Evolutionary conservation across 2,329 filamentous ascomycete genomes (phyloP).

Genomic region (Ophidiomyces ophidiicola): DNA sequence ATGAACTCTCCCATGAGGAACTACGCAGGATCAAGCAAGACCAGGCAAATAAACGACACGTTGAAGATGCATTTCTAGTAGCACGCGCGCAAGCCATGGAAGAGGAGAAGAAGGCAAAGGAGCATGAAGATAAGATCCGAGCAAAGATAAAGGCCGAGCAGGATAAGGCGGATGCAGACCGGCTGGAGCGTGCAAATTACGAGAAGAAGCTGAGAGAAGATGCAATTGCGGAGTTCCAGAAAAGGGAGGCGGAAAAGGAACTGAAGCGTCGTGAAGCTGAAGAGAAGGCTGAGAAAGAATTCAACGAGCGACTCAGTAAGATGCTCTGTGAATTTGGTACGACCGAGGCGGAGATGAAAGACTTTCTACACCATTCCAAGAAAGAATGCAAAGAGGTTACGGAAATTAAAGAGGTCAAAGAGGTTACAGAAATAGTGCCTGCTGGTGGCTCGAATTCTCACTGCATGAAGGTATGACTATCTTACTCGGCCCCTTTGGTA

Average conservation of each 20-base stretch:
- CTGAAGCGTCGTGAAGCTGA: conserved; percentile 39
- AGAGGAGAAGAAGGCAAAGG: conserved; percentile 29
- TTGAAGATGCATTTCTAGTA: conserved; percentile 18
- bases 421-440: conserved; percentile 21
- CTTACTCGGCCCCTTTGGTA: neutral
- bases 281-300: conserved; percentile 43
- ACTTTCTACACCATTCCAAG: conserved; percentile 39
- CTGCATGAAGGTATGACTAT: conserved; percentile 30
- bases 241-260: conserved; percentile 38
- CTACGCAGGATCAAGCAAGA: conserved; percentile 25
- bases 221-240: conserved; percentile 43
- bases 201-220: conserved; percentile 37
- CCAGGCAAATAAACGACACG: conserved; percentile 15
- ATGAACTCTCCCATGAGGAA: conserved; percentile 25
- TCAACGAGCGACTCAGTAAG: conserved; percentile 27
- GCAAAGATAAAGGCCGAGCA: conserved; percentile 24
- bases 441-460: too few relatives aligned
- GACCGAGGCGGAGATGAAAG: conserved; percentile 33
- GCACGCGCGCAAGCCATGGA: conserved; percentile 21
- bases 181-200: conserved; percentile 22
- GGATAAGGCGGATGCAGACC: conserved; percentile 26
- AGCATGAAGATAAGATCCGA: conserved; percentile 38
- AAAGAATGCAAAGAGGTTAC: conserved; percentile 38
- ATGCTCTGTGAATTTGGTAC: conserved; percentile 29
- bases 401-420: conserved; percentile 17